Evolutionary conservation across 345 rosid species (phyloP), one percentile per base, ranked within the genome.

Genomic region (Salix viminalis): DNA sequence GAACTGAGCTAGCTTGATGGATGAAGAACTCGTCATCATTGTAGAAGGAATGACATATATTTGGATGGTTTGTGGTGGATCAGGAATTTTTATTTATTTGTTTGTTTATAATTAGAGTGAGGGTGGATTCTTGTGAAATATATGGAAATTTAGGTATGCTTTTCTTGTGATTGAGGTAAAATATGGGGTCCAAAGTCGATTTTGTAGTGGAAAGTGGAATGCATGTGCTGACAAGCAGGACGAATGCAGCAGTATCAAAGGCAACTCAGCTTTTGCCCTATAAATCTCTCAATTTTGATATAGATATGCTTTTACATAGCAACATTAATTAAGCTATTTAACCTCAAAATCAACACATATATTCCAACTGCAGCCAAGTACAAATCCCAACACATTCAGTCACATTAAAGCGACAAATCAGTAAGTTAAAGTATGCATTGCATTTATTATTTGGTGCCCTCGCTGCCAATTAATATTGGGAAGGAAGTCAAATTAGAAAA

Each of bases 171-270:
- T 68, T 18, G 78, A 81, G 84, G 84, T 61, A 28, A 76, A 80
- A 75, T 44, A 60, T 26, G 28, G 65, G 83, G 90, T 86, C 88
- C 94, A 87, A 90, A 90, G 92, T 87, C 85, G 90, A 87, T 87
- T 82, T 86, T 84, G 93, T 76, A 87, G 94, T 84, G 94, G 93
- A 94, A 92, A 92, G 98, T 89, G 97, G 92, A 86, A 80, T 86
- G 91, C 98, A 92, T 92, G 97, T 94, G 97, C 85, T 89, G 90
- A 89, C 93, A 87, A 88, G 89, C 76, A 80, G 81, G 87, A 86
- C 82, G 87, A 79, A 61, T 80, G 88, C 88, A 83, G 82, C 88
- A 85, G 91, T 88, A 87, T 85, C 89, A 87, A 91, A 89, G 96
- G 91, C 91, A 87, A 83, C 86, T 86, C 91, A 87, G 90, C 92